Evolutionary conservation across 805 yeast genomes (phyloP).

Genomic region (Metschnikowia matae): DNA sequence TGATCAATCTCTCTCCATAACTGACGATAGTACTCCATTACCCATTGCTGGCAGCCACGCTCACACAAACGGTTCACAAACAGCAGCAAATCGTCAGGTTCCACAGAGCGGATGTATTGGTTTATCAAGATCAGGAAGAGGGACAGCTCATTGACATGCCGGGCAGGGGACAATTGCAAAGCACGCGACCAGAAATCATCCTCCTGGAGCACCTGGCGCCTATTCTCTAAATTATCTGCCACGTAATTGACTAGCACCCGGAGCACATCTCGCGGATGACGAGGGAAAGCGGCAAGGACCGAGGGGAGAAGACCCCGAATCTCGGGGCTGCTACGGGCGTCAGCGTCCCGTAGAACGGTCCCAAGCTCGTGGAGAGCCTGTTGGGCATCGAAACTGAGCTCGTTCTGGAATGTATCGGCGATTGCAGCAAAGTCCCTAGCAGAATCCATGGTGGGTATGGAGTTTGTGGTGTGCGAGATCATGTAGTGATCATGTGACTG

Average conservation of each 20-base stretch:
- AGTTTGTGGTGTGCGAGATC: background rate
- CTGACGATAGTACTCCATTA: slow-evolving; percentile 8
- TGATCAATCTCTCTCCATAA: background rate
- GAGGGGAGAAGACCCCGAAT: slow-evolving; percentile 9
- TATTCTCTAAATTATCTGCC: slow-evolving; percentile 31
- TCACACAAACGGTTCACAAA: slow-evolving; percentile 13
- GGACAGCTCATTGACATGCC: slow-evolving; percentile 2
- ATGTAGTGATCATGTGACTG: too few species aligned
- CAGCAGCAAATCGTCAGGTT: slow-evolving; percentile 14
- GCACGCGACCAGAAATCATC: slow-evolving; percentile 11
- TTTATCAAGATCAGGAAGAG: slow-evolving; percentile 23
- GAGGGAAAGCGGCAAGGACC: slow-evolving; percentile 9
- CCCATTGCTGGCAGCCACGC: slow-evolving; percentile 6
- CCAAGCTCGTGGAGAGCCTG: slow-evolving; percentile 10
- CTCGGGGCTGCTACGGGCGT: slow-evolving; percentile 12
- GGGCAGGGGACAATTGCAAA: background rate
- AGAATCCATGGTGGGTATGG: background rate
- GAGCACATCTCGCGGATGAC: slow-evolving; percentile 18
- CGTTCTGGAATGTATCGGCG: background rate
- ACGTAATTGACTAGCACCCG: slow-evolving; percentile 32
- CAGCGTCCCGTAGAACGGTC: slow-evolving; percentile 20
- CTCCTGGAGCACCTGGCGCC: slow-evolving; percentile 8
- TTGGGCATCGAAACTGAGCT: background rate
- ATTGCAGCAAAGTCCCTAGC: background rate
- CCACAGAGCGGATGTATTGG: slow-evolving; percentile 32